Evolutionary conservation across 345 rosid genomes (phyloP).

Genomic region (Firmiana major): DNA sequence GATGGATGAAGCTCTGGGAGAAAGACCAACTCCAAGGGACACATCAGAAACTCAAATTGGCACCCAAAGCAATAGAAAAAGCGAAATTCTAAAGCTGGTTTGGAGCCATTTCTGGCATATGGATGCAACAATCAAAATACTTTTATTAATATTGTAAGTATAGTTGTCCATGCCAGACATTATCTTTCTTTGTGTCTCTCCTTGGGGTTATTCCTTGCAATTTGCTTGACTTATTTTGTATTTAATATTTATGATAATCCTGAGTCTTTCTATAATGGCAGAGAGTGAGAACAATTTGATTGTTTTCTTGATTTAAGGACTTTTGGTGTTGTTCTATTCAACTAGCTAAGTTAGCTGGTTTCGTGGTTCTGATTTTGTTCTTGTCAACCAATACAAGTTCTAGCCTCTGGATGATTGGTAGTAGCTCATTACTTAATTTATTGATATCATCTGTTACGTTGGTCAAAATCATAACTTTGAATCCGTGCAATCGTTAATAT

Average conservation of each 20-base stretch:
- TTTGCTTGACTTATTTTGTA: neutral
- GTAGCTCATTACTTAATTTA: neutral
- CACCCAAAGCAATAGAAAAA: slow-evolving; percentile 29
- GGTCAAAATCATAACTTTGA: neutral
- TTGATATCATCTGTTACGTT: neutral
- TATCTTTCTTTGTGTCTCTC: neutral
- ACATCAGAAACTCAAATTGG: slow-evolving; percentile 25
- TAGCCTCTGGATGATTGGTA: neutral
- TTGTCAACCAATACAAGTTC: neutral
- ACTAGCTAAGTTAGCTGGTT: neutral
- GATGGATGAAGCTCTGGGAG: slow-evolving; percentile 47
- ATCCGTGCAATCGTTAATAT: neutral
- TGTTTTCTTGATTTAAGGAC: neutral
- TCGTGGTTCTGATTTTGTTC: neutral
- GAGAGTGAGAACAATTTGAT: neutral
- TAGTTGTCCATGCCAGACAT: neutral
- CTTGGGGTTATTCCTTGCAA: neutral
- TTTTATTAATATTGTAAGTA: slow-evolving; percentile 76
- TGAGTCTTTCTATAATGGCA: neutral
- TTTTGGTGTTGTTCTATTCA: neutral
- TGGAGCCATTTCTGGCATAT: slow-evolving; percentile 61
- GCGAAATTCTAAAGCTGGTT: slow-evolving; percentile 35
- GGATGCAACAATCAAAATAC: slow-evolving; percentile 69
- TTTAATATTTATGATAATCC: neutral
- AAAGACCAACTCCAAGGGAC: slow-evolving; percentile 38